phyloP scores from a whole-genome alignment of 2,329 filamentous ascomycete genomes.

The Colletotrichum sublineola region DNA sequence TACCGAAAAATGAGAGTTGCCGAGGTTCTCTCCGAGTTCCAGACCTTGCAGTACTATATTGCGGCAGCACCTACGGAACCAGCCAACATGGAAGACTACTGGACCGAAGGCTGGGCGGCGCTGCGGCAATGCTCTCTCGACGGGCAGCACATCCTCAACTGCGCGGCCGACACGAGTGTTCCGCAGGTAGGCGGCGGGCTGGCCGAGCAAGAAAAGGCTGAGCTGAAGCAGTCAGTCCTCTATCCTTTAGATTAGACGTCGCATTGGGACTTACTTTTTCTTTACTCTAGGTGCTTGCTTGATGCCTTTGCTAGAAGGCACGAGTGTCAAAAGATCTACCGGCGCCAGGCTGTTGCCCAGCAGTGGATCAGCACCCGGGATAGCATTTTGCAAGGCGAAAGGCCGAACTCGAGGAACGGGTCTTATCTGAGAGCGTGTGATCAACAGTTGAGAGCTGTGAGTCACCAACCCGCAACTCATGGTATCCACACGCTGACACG shows the following conservation, averaged over 20 bases:
- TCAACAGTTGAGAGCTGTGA: constrained; percentile 68
- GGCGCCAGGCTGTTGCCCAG: constrained; percentile 71
- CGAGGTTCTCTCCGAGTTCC: constrained; percentile 73
- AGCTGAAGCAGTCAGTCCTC: constrained; percentile 70
- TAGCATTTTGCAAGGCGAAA: constrained; percentile 64
- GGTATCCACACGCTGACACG: not conserved
- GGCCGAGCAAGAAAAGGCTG: constrained; percentile 72
- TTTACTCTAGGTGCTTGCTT: constrained; percentile 61
- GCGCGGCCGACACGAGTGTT: constrained; percentile 72
- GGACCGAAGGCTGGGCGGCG: constrained; percentile 73
- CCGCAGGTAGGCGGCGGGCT: constrained; percentile 66
- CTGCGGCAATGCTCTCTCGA: constrained; percentile 73
- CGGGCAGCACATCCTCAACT: constrained; percentile 75
- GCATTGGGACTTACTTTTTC: not conserved
- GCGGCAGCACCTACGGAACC: constrained; percentile 69
- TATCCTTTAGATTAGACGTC: not conserved
- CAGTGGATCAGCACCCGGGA: constrained; percentile 70
- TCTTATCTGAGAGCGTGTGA: constrained; percentile 67
- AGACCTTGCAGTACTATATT: constrained; percentile 72
- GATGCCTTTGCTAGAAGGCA: constrained; percentile 73
- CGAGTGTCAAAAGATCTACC: constrained; percentile 74
- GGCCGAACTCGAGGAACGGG: constrained; percentile 61
- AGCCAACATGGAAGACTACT: constrained; percentile 68
- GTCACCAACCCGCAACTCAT: constrained; percentile 46
- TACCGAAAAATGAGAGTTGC: constrained; percentile 71